A percentile compares a stretch with the other conserved stretches of the same genome.
Evolutionary conservation across 2,329 filamentous ascomycete genomes (phyloP).

Genomic region (Endocalyx cinctus): DNA sequence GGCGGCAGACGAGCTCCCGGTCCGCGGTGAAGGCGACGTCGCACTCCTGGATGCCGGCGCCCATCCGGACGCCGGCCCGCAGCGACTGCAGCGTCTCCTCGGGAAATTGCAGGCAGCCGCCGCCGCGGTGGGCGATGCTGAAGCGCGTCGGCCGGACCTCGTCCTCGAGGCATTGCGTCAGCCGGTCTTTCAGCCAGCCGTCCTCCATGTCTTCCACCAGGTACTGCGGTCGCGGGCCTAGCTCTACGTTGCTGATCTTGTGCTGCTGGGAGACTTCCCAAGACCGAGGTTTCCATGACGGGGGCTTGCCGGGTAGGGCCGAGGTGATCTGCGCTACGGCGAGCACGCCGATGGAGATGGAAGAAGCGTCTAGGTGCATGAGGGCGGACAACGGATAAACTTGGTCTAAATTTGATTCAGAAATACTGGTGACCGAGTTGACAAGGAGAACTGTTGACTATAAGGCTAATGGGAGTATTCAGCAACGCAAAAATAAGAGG

Average conservation of each 20-base stretch:
- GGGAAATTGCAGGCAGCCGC: slow-evolving; percentile 57
- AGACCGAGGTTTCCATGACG: slow-evolving; percentile 6
- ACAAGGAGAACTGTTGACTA: no score
- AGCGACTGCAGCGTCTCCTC: slow-evolving; percentile 59
- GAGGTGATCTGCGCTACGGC: slow-evolving; percentile 3
- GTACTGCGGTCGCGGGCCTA: slow-evolving; percentile 61
- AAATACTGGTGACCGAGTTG: no score
- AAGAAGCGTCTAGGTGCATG: slow-evolving; percentile 1
- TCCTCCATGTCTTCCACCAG: slow-evolving; percentile 60
- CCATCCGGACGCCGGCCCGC: slow-evolving; percentile 61
- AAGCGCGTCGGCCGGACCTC: slow-evolving; percentile 48
- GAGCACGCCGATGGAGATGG: slow-evolving; percentile 1
- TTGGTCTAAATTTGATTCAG: no score
- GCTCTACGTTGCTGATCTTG: slow-evolving; percentile 40
- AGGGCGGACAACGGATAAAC: no score
- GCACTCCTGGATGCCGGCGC: slow-evolving; percentile 62
- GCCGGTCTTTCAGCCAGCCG: slow-evolving; percentile 53
- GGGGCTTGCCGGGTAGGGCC: slow-evolving; percentile 10
- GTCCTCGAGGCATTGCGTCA: slow-evolving; percentile 54
- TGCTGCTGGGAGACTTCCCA: slow-evolving; percentile 8
- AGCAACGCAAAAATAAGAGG: no score
- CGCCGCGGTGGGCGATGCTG: slow-evolving; percentile 59
- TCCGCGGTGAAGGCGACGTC: slow-evolving; percentile 65
- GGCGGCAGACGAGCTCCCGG: slow-evolving; percentile 61
- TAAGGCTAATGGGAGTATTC: no score